A percentile compares a stretch with the other conserved stretches of the same genome.
phyloP scores from a whole-genome alignment of 176 grass and related monocot species.

The Zoysia japonica region DNA sequence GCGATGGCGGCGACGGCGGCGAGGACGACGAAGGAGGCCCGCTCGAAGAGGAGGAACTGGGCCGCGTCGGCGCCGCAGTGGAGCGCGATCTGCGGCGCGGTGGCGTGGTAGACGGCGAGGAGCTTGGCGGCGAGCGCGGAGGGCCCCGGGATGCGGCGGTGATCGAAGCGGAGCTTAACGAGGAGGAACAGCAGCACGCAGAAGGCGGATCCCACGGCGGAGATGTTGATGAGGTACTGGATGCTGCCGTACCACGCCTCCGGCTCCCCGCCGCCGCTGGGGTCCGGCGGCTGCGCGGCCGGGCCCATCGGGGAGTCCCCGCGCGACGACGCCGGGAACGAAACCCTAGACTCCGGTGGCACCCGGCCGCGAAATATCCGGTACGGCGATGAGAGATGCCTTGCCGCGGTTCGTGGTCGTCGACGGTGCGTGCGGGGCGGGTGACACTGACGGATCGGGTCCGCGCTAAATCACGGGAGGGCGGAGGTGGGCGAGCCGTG shows the following conservation, averaged over 20 bases:
- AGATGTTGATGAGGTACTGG: slow-evolving; percentile 98
- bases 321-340: not conserved
- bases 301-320: slow-evolving; percentile 21
- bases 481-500: slow-evolving; percentile 2
- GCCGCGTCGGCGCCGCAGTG: slow-evolving; percentile 99
- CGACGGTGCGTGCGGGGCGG: not conserved
- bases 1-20: slow-evolving; percentile 56
- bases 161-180: slow-evolving; percentile 92
- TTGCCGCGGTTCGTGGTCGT: slow-evolving; percentile 26
- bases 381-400: slow-evolving; percentile 40
- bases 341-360: slow-evolving; percentile 53
- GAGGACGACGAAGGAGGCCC: slow-evolving; percentile 82
- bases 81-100: slow-evolving; percentile 88
- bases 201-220: slow-evolving; percentile 70
- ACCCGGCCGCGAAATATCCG: slow-evolving; percentile 4
- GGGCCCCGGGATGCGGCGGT: slow-evolving; percentile 91
- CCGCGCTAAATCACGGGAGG: slow-evolving; percentile 32
- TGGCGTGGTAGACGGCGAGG: slow-evolving; percentile 92
- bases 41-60: slow-evolving; percentile 95
- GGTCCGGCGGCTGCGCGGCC: slow-evolving; percentile 44
- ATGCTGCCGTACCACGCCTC: slow-evolving; percentile 95
- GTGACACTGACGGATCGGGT: not conserved
- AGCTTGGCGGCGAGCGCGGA: slow-evolving; percentile 89
- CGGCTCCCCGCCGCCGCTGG: slow-evolving; percentile 56
- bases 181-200: slow-evolving; percentile 93